These are phyloP conservation scores for Talaromyces borbonicus DNA, from an alignment of 495 filamentous ascomycete genomes.

Conservation along the genomic window DNA sequence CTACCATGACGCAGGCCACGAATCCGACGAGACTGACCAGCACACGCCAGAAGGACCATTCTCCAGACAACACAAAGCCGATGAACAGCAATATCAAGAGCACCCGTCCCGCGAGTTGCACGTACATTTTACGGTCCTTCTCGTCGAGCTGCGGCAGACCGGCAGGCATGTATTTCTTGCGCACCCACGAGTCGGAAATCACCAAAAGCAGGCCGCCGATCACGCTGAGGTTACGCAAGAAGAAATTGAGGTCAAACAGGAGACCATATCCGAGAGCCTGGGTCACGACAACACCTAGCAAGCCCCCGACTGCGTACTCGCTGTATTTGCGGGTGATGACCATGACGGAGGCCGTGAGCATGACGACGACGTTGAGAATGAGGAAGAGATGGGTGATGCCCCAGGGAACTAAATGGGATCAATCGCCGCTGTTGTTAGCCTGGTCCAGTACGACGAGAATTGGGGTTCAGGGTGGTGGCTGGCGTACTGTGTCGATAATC, in stretches of 20 bases:
- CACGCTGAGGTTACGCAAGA: constrained; percentile 95
- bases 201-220: constrained; percentile 97
- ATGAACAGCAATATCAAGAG: constrained; percentile 94
- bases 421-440: constrained; percentile 8
- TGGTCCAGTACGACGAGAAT: neutral
- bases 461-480: neutral
- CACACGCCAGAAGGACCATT: constrained; percentile 82
- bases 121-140: constrained; percentile 99
- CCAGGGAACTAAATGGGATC: constrained; percentile 55
- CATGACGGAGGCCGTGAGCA: constrained; percentile 70
- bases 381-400: constrained; percentile 94
- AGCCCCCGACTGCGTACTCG: constrained; percentile 82
- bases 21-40: constrained; percentile 73
- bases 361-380: constrained; percentile 79
- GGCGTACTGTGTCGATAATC: constrained; percentile 84
- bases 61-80: constrained; percentile 89
- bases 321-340: constrained; percentile 88
- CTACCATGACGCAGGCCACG: constrained; percentile 94
- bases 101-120: constrained; percentile 94
- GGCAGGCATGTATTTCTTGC: constrained; percentile 93
- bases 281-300: constrained; percentile 85
- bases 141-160: constrained; percentile 89
- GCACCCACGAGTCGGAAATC: constrained; percentile 92
- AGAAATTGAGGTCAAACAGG: constrained; percentile 99
- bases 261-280: constrained; percentile 95